Percentiles rank a stretch among this genome's conserved stretches.
Conservation (phyloP, 2,329 filamentous ascomycete species). For the Phyllosticta paracitricarpa region DNA sequence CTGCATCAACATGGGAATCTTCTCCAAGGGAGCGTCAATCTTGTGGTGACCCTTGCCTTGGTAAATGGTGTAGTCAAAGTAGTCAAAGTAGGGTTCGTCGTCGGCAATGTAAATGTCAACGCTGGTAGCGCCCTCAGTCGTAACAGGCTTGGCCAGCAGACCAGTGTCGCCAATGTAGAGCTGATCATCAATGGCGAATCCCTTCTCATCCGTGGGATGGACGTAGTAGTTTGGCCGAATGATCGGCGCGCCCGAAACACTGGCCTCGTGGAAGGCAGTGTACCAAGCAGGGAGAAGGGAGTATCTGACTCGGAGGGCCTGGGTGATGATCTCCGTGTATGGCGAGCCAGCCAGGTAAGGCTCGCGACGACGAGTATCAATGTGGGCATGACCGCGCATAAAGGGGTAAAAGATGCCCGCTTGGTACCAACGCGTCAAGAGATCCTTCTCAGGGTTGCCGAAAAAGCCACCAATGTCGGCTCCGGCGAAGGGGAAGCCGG, state of each 20-base stretch:
- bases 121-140: constrained; percentile 61
- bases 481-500: constrained; percentile 86
- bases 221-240: constrained; percentile 88
- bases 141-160: constrained; percentile 84
- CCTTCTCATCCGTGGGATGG: constrained; percentile 73
- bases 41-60: constrained; percentile 63
- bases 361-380: constrained; percentile 87
- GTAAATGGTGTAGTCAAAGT: constrained; percentile 76
- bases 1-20: constrained; percentile 82
- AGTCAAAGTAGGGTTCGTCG: constrained; percentile 85
- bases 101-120: constrained; percentile 83
- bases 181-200: constrained; percentile 87
- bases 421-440: constrained; percentile 93
- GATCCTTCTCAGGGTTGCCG: constrained; percentile 86
- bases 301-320: constrained; percentile 82
- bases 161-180: constrained; percentile 84
- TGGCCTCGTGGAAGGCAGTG: constrained; percentile 87
- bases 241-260: constrained; percentile 73
- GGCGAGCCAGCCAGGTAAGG: constrained; percentile 82
- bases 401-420: constrained; percentile 95
- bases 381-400: constrained; percentile 94
- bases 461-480: constrained; percentile 98
- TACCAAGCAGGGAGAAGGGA: constrained; percentile 89
- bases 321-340: constrained; percentile 75
- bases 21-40: constrained; percentile 69